Conservation (phyloP, 1,284 basidiomycete genomes). For the Phellinidium pouzarii region DNA sequence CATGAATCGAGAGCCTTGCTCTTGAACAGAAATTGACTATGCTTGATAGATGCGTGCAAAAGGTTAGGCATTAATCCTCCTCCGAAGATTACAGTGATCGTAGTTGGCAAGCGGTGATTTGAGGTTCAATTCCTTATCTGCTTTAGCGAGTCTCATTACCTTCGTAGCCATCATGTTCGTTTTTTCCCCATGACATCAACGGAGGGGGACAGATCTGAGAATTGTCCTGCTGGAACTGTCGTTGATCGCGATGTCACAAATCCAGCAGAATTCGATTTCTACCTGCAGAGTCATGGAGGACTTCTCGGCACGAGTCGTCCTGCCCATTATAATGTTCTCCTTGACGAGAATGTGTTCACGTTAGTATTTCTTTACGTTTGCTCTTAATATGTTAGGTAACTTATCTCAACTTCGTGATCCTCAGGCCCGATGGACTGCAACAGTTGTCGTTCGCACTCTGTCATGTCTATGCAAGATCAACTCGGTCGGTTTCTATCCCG, state of each 20-base stretch:
- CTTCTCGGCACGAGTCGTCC: constrained; percentile 55
- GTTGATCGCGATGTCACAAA: constrained; percentile 65
- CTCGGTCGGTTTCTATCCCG: constrained; percentile 77
- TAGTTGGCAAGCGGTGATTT: constrained; percentile 55
- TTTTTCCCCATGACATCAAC: constrained; percentile 56
- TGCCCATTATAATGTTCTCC: constrained; percentile 61
- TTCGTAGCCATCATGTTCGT: constrained; percentile 51
- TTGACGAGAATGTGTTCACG: constrained; percentile 53
- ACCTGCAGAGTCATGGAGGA: constrained; percentile 70
- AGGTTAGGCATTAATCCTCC: constrained; percentile 40
- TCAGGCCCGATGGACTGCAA: constrained; percentile 60
- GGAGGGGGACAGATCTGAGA: constrained; percentile 60
- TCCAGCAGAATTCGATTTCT: constrained; percentile 77
- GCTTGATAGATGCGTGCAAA: constrained; percentile 46
- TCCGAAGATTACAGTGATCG: constrained; percentile 62
- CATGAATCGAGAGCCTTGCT: not conserved
- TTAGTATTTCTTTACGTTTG: constrained; percentile 24
- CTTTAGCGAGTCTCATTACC: not conserved
- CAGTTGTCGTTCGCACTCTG: constrained; percentile 69
- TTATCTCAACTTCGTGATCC: constrained; percentile 12
- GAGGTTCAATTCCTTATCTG: constrained; percentile 22
- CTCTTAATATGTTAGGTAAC: constrained; percentile 22
- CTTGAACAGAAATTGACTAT: not conserved
- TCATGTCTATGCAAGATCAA: constrained; percentile 77
- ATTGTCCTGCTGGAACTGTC: constrained; percentile 70